phyloP scores from a whole-genome alignment of 169 alveolate genomes.

The Plasmodium gaboni region DNA sequence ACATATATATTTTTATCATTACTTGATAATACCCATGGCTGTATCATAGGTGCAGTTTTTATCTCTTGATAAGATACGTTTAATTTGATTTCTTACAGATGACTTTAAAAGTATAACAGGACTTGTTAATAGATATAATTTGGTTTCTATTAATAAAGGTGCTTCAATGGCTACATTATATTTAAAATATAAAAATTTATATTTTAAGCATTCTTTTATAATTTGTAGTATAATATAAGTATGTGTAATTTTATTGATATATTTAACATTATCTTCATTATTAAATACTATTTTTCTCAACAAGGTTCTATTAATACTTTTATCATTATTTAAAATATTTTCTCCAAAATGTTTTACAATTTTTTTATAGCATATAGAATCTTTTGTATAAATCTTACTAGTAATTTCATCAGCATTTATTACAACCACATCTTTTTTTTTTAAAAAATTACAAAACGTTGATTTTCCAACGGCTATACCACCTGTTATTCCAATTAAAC shows the following conservation, averaged over 20 bases:
- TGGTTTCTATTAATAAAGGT: conserved; percentile 86
- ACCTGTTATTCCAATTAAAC: conserved; percentile 86
- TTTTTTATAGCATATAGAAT: conserved; percentile 82
- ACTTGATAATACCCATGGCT: conserved; percentile 83
- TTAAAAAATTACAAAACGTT: conserved; percentile 82
- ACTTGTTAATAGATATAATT: conserved; percentile 79
- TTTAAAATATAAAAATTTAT: conserved; percentile 77
- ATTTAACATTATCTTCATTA: conserved; percentile 79
- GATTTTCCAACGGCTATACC: conserved; percentile 87
- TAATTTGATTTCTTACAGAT: conserved; percentile 79
- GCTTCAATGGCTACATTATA: conserved; percentile 82
- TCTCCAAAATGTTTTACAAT: conserved; percentile 82
- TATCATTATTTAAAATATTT: conserved; percentile 79
- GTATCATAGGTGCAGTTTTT: conserved; percentile 78
- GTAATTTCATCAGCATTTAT: conserved; percentile 59
- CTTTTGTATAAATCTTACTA: conserved; percentile 79
- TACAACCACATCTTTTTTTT: conserved; percentile 82
- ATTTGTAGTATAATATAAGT: conserved; percentile 80
- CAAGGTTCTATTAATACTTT: conserved; percentile 81
- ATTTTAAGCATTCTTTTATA: conserved; percentile 83
- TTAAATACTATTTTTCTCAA: conserved; percentile 84
- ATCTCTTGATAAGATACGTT: conserved; percentile 80
- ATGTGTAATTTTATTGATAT: conserved; percentile 83
- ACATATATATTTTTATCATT: background rate
- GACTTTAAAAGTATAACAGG: conserved; percentile 83